These are phyloP conservation scores for Boletus pseudo-olivaceus DNA, from an alignment of 768 basidiomycete species.

Conservation along the genomic window DNA sequence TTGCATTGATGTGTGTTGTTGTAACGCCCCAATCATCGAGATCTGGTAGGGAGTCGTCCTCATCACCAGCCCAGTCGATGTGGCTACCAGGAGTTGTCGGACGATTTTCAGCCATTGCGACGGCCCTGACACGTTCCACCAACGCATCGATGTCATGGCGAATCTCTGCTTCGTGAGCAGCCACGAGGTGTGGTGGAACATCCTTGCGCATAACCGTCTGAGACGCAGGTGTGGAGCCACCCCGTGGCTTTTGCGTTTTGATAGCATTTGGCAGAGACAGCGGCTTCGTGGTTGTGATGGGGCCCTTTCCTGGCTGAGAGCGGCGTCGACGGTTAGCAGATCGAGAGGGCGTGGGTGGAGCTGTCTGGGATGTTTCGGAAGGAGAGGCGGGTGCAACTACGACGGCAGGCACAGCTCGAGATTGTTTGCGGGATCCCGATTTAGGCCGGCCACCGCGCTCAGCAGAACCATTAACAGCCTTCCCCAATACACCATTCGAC, in stretches of 20 bases:
- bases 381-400: conserved; percentile 23
- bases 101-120: conserved; percentile 65
- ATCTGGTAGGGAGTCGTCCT: conserved; percentile 76
- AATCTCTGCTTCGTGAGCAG: conserved; percentile 42
- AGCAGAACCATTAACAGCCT: conserved; percentile 16
- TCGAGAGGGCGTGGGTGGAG: conserved; percentile 37
- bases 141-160: conserved; percentile 69
- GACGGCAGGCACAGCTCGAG: conserved; percentile 20
- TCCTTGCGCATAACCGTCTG: conserved; percentile 45
- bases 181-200: conserved; percentile 53
- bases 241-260: conserved; percentile 35
- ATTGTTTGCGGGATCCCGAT: conserved; percentile 18
- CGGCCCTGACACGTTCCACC: conserved; percentile 71
- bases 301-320: conserved; percentile 36
- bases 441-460: conserved; percentile 25
- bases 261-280: conserved; percentile 16
- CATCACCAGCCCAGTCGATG: conserved; percentile 88
- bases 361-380: conserved; percentile 17
- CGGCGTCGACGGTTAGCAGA: conserved; percentile 49
- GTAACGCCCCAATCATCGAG: conserved; percentile 83
- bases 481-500: conserved; percentile 22
- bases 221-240: conserved; percentile 18
- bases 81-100: conserved; percentile 73
- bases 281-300: conserved; percentile 15
- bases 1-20: conserved; percentile 34